phyloP scores from a whole-genome alignment of 805 yeast genomes.

The Candida schatavii region DNA sequence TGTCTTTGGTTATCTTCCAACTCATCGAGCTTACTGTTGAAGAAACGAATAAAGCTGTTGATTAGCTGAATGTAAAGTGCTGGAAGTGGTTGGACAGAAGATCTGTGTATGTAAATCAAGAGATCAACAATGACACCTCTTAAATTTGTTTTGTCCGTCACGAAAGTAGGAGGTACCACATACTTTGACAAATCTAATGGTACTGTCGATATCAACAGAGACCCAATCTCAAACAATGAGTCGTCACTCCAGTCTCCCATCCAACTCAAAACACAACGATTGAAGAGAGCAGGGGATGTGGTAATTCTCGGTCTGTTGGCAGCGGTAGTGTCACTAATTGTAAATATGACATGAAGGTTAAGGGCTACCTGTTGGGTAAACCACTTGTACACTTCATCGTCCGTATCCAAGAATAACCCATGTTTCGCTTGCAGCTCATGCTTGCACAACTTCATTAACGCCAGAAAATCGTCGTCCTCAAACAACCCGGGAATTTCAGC shows the following conservation, averaged over 20 bases:
- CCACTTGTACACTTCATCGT: conserved; percentile 73
- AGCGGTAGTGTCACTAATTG: conserved; percentile 48
- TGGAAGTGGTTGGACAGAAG: conserved; percentile 35
- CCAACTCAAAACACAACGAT: conserved; percentile 86
- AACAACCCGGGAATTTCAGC: conserved; percentile 90
- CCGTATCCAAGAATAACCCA: conserved; percentile 63
- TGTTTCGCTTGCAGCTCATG: conserved; percentile 51
- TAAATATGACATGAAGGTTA: conserved; percentile 81
- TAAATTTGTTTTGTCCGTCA: conserved; percentile 17
- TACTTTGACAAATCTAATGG: conserved; percentile 55
- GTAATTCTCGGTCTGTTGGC: conserved; percentile 45
- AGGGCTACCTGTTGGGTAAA: conserved; percentile 62
- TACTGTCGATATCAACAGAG: conserved; percentile 34
- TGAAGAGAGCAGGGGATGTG: conserved; percentile 84
- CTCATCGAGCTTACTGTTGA: conserved; percentile 39
- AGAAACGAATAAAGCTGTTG: conserved; percentile 41
- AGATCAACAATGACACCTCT: conserved; percentile 48
- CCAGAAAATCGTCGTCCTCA: conserved; percentile 63
- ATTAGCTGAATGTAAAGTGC: conserved; percentile 54
- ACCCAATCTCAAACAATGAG: conserved; percentile 52
- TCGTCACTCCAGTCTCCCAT: conserved; percentile 76
- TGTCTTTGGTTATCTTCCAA: conserved; percentile 70
- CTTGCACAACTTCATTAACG: conserved; percentile 52
- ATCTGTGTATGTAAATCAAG: conserved; percentile 46
- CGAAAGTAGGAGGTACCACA: conserved; percentile 25